Base-by-base conservation (phyloP, 805 yeast genomes). In the Citeromyces matritensis region DNA sequence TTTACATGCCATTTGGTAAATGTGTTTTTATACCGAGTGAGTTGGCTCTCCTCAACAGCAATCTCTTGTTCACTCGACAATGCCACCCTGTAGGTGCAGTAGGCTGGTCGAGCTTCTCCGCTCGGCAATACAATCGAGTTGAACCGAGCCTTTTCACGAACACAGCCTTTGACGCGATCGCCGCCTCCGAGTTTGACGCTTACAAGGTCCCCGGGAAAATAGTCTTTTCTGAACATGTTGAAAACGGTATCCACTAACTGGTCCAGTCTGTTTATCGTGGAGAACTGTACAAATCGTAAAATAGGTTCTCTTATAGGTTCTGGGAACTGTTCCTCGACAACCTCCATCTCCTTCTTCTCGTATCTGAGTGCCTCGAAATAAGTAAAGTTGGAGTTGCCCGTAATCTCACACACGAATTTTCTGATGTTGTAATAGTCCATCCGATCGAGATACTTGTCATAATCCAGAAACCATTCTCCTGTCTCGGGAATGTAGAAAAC, bases 401-500 rank as follows among this genome's bases (percentile, higher is more conserved):
- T 83, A 30, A 88, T 79, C 54, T 91, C 98, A 57, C 97, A 91
- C 9, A 85, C 91, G 55, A 91, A 91, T 49, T 83, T 81, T 41
- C 73, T 73, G 31, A 69, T 63, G 37, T 65, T 65, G 50, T 80
- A 81, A 52, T 77, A 80, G 49, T 80, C 84, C 60, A 80, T 55
- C 34, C 88, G 57, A 14, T 55, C 55, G 30, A 91, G 57, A 44
- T 83, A 88, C 7, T 75, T 84, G 33, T 78, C 82, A 50, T 91
- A 88, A 5, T 61, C 59, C 9, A 58, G 42, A 50, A 85, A 91
- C 84, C 93, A 88, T 58, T 88, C 98, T 33, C 75, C 76, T 1
- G 97, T 91, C 41, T 75, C 76, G 8, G 79, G 73, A 31, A 88
- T 85, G 42, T 60, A 62, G 83, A 85, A 91, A 2, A 85, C 94